Percentiles rank a stretch among this genome's conserved stretches.
Conservation (phyloP, 1,139 yeast genomes). For the Petasospora fabianii region DNA sequence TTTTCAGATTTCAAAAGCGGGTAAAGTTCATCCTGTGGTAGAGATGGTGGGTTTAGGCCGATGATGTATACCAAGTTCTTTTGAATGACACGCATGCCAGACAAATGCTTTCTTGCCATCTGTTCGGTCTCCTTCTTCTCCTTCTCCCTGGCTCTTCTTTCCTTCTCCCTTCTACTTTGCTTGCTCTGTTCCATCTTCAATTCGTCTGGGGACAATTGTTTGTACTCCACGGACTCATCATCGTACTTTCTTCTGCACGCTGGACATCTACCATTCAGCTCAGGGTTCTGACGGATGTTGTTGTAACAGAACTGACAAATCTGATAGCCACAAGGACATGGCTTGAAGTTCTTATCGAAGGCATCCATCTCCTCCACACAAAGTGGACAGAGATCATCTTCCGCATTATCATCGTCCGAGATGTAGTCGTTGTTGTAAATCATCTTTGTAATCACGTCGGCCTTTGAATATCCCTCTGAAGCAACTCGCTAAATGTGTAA, state of each 20-base stretch:
- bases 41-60: conserved; percentile 80
- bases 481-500: neutral
- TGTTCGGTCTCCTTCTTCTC: conserved; percentile 90
- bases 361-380: conserved; percentile 98
- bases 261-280: conserved; percentile 93
- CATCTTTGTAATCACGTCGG: conserved; percentile 21
- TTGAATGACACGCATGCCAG: conserved; percentile 97
- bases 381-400: conserved; percentile 82
- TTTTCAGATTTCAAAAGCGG: conserved; percentile 81
- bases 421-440: conserved; percentile 44
- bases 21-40: conserved; percentile 82
- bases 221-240: conserved; percentile 89
- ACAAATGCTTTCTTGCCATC: conserved; percentile 85
- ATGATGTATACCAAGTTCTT: conserved; percentile 96
- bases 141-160: conserved; percentile 84
- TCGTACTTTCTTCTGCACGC: conserved; percentile 95
- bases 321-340: conserved; percentile 99
- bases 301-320: conserved; percentile 98
- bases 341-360: conserved; percentile 92
- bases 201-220: conserved; percentile 80
- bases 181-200: conserved; percentile 73
- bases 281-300: conserved; percentile 93
- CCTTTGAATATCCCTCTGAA: neutral
- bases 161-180: conserved; percentile 77
- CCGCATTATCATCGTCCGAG: conserved; percentile 66